phyloP scores from a whole-genome alignment of 2,329 filamentous ascomycete species.

The Nemania sp. region DNA sequence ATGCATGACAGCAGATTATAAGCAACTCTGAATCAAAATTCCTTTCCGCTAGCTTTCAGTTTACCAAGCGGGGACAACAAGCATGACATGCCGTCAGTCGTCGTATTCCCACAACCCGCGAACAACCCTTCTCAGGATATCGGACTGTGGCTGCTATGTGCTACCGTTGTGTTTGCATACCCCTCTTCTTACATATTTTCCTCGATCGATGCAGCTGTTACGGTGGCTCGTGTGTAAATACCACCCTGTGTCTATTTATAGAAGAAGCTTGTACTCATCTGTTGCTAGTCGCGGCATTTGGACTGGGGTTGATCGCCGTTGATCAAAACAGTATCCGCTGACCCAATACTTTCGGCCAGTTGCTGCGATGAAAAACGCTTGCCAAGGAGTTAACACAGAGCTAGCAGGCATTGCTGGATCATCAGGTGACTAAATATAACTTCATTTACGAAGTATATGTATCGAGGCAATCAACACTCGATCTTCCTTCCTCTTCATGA shows the following conservation, averaged over 20 bases:
- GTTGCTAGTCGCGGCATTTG: slow-evolving; percentile 15
- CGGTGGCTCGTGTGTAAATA: too few relatives aligned
- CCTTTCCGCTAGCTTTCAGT: too few relatives aligned
- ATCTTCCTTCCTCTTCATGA: background rate
- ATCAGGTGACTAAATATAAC: slow-evolving; percentile 6
- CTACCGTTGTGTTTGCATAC: too few relatives aligned
- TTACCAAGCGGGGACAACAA: too few relatives aligned
- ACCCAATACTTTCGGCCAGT: background rate
- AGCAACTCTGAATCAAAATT: too few relatives aligned
- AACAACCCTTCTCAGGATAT: too few relatives aligned
- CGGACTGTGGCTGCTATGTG: too few relatives aligned
- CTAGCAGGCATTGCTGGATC: background rate
- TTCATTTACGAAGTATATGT: background rate
- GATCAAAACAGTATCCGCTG: slow-evolving; percentile 1
- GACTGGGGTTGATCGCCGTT: background rate
- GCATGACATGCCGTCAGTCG: too few relatives aligned
- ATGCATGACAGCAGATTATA: too few relatives aligned
- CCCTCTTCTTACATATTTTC: too few relatives aligned
- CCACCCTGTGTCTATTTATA: slow-evolving; percentile 12
- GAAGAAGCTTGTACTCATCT: background rate
- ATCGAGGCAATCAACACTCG: background rate
- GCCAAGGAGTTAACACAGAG: slow-evolving; percentile 22
- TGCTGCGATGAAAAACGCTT: background rate
- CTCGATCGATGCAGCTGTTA: too few relatives aligned
- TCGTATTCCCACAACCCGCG: too few relatives aligned